Conservation (phyloP, 1,284 basidiomycete genomes). For the Ustilago nuda region DNA sequence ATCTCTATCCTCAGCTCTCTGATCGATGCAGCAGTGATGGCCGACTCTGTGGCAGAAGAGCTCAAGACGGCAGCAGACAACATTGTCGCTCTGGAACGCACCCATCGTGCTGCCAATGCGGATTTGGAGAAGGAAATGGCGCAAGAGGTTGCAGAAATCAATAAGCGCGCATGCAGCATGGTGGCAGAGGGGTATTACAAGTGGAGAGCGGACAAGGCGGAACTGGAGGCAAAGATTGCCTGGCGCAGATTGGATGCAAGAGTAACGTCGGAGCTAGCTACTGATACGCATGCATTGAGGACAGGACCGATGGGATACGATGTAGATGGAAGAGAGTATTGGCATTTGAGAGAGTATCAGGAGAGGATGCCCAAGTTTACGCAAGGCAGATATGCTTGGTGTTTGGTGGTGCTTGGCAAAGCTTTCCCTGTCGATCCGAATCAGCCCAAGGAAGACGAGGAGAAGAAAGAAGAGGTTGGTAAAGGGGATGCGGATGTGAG, state of each 20-base stretch:
- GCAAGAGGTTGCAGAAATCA: constrained; percentile 50
- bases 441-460: constrained; percentile 8
- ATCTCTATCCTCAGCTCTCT: constrained; percentile 36
- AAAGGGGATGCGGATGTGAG: constrained; percentile 13
- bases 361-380: constrained; percentile 55
- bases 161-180: constrained; percentile 48
- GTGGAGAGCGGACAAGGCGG: constrained; percentile 45
- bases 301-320: constrained; percentile 53
- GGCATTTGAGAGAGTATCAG: constrained; percentile 57
- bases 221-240: constrained; percentile 27
- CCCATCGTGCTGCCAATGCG: constrained; percentile 16
- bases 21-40: constrained; percentile 49
- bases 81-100: constrained; percentile 27
- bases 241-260: constrained; percentile 39
- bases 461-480: constrained; percentile 2
- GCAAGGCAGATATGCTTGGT: constrained; percentile 53
- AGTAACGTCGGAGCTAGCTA: constrained; percentile 25
- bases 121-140: constrained; percentile 44
- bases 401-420: constrained; percentile 45
- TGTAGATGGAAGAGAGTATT: constrained; percentile 55
- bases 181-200: constrained; percentile 40
- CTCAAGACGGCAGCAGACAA: constrained; percentile 40
- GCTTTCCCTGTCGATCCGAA: constrained; percentile 26
- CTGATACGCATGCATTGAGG: constrained; percentile 46
- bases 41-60: constrained; percentile 37